Evolutionary conservation across 306 rosid genomes (phyloP).

Genomic region (Rosa chinensis): DNA sequence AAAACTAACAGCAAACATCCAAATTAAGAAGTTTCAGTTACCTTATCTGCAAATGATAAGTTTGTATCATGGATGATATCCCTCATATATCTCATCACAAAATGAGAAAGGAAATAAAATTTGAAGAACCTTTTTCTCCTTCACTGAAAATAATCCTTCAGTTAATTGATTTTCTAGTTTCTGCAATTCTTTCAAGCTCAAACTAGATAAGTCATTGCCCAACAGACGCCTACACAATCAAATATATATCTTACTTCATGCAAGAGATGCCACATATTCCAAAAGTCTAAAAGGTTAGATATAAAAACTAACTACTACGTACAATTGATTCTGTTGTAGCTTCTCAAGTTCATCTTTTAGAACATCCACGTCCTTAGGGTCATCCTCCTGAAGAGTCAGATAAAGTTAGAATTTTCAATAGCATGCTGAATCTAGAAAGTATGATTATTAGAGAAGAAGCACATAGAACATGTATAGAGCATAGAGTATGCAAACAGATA

Average conservation of each 20-base stretch:
- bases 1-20: no score
- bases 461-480: background rate
- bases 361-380: conserved; percentile 57
- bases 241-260: background rate
- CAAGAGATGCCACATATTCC: conserved; percentile 1
- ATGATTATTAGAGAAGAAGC: conserved; percentile 12
- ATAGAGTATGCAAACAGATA: background rate
- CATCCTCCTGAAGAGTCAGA: conserved; percentile 55
- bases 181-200: conserved; percentile 75
- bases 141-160: conserved; percentile 58
- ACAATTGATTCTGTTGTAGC: conserved; percentile 81
- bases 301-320: conserved; percentile 24
- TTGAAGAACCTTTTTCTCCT: conserved; percentile 54
- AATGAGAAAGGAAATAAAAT: conserved; percentile 1
- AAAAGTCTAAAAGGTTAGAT: background rate
- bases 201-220: conserved; percentile 78
- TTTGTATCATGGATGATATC: no score
- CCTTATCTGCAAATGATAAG: no score
- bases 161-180: conserved; percentile 74
- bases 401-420: conserved; percentile 16
- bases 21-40: no score
- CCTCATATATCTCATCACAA: background rate
- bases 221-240: conserved; percentile 49
- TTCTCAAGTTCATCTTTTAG: conserved; percentile 74
- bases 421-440: conserved; percentile 6